Percentiles rank a stretch among this genome's conserved stretches.
Evolutionary conservation across 2,329 filamentous ascomycete genomes (phyloP).

Genomic region (Epichloe sylvatica): DNA sequence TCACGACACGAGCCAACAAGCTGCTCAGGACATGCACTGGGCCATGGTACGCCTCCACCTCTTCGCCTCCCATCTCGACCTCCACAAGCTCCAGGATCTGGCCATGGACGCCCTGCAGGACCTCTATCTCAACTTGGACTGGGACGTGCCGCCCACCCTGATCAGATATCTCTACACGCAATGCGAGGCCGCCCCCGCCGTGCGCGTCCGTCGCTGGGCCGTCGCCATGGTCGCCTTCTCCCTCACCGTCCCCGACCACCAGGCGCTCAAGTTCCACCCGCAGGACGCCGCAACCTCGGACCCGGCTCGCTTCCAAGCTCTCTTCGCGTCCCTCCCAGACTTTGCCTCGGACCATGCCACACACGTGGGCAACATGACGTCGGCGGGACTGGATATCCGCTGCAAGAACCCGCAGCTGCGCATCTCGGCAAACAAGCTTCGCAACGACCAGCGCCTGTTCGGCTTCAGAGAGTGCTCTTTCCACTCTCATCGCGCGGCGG

Average conservation of each 20-base stretch:
- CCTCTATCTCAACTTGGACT: conserved; percentile 43
- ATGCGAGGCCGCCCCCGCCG: conserved; percentile 33
- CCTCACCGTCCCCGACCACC: conserved; percentile 22
- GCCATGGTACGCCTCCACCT: conserved; percentile 42
- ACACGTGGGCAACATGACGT: conserved; percentile 38
- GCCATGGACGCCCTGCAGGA: conserved; percentile 47
- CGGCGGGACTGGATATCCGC: conserved; percentile 35
- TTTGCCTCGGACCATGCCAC: conserved; percentile 36
- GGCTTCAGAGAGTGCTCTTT: too few relatives aligned
- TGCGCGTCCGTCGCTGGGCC: conserved; percentile 43
- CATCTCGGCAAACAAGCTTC: too few relatives aligned
- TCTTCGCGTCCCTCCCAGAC: conserved; percentile 31
- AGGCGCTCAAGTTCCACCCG: conserved; percentile 15
- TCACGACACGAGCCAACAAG: conserved; percentile 15
- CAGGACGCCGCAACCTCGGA: conserved; percentile 16
- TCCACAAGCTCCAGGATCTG: conserved; percentile 38
- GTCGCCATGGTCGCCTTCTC: conserved; percentile 48
- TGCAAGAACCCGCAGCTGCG: conserved; percentile 35
- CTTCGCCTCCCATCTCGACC: conserved; percentile 38
- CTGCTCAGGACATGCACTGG: conserved; percentile 35
- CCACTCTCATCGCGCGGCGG: conserved; percentile 25
- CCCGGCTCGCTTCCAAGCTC: conserved; percentile 25
- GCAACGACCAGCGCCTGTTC: too few relatives aligned
- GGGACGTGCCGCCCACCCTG: conserved; percentile 40
- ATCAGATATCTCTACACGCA: conserved; percentile 40